Percentiles rank a stretch among this genome's conserved stretches.
Conservation (phyloP, 495 filamentous ascomycete species). For the Chaetomidium leptoderma region DNA sequence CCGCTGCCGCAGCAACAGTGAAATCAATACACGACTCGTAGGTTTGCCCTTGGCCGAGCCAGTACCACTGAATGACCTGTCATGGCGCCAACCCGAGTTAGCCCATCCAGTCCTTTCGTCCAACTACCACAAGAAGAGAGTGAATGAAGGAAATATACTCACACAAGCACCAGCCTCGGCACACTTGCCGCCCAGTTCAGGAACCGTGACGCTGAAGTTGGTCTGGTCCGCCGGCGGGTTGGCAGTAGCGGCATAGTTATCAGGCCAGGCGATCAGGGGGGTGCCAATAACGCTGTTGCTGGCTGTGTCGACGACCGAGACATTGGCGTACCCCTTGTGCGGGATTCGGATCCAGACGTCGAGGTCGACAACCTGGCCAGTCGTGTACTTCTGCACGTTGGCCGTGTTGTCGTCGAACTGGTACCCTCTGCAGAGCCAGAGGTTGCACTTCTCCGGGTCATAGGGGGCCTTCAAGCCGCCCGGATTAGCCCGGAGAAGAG, state of each 20-base stretch:
- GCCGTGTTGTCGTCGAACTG: slow-evolving; percentile 67
- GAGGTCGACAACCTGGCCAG: slow-evolving; percentile 58
- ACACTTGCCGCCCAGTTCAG: slow-evolving; percentile 56
- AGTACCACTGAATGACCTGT: slow-evolving; percentile 68
- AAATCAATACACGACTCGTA: slow-evolving; percentile 74
- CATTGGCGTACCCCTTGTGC: slow-evolving; percentile 63
- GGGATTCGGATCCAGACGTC: slow-evolving; percentile 58
- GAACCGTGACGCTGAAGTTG: slow-evolving; percentile 62
- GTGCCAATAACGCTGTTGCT: slow-evolving; percentile 54
- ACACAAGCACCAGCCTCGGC: slow-evolving; percentile 56
- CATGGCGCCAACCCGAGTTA: not conserved
- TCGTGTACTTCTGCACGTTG: slow-evolving; percentile 57
- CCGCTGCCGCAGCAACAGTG: slow-evolving; percentile 37
- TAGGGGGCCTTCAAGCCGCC: slow-evolving; percentile 52
- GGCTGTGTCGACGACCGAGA: slow-evolving; percentile 62
- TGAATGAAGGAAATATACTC: slow-evolving; percentile 20
- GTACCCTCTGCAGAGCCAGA: slow-evolving; percentile 68
- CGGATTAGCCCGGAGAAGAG: slow-evolving; percentile 53
- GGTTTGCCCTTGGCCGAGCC: slow-evolving; percentile 61
- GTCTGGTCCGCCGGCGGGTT: slow-evolving; percentile 55
- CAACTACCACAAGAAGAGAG: not conserved
- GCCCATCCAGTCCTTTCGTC: not conserved
- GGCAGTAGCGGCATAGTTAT: slow-evolving; percentile 47
- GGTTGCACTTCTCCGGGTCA: slow-evolving; percentile 55
- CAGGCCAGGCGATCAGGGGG: slow-evolving; percentile 53